Evolutionary conservation across 164 flowering plant species (phyloP), one percentile per base, ranked within the genome.

Genomic region (Umbilicus rupestris): DNA sequence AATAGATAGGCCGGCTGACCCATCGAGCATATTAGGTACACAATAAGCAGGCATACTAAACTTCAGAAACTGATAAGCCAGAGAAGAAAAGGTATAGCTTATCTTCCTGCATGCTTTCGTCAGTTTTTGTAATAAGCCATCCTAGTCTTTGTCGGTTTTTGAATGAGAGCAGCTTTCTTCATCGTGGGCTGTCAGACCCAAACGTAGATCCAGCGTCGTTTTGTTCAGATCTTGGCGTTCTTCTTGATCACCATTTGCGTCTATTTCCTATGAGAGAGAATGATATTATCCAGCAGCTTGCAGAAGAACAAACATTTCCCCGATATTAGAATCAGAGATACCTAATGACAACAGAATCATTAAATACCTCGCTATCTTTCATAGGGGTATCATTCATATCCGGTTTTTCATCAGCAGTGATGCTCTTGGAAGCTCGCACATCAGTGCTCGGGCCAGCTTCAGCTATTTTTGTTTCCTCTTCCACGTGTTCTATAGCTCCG

Each of bases 351-450:
- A 20, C 67, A 26, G 39, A 6, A 22, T n/a, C 24, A 64, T 16
- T 57, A 11, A 20, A 71, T 49, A 86, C 90, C 89, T 92, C 77
- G 73, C 41, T 79, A 72, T 85, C 96, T 66, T 86, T 87, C 87
- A 82, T 82, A 1, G 90, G 94, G 16, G 81, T 73, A 69, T 86
- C 92, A 75, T 92, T 92, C 33, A 92, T 88, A 76, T 89, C 89
- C 28, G 96, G 90, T 62, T 92, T 89, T 72, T 75, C 85, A 66
- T 84, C 82, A 62, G 69, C 65, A 67, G 74, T 74, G 70, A 77
- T 79, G 68, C 63, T 69, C 77, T 70, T 81, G 67, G 81, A 69
- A 63, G 69, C 69, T 66, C 70, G 72, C 44, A 75, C 84, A n/a
- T 33, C 71, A 1, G 68, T 39, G 64, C 73, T 71, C 55, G 68